phyloP scores from a whole-genome alignment of 768 basidiomycete species.

The Suillus subluteus region DNA sequence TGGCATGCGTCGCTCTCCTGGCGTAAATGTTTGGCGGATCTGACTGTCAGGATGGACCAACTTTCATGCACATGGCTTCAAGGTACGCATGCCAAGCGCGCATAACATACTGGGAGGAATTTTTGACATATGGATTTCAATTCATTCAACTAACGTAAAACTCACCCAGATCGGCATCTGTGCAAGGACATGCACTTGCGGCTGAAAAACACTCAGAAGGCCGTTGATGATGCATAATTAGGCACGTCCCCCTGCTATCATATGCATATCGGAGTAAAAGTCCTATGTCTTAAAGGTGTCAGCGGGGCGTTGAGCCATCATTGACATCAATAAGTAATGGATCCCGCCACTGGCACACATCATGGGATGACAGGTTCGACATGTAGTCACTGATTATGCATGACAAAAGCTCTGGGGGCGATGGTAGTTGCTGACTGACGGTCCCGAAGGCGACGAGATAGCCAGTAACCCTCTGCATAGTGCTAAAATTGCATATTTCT shows the following conservation, averaged over 20 bases:
- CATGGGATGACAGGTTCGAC: background rate
- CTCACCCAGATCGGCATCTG: background rate
- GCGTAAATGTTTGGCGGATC: background rate
- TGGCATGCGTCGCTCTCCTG: background rate
- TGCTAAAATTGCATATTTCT: background rate
- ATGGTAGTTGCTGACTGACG: background rate
- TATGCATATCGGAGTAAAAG: background rate
- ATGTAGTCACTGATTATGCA: background rate
- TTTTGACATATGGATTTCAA: background rate
- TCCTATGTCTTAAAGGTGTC: background rate
- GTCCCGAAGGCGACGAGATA: background rate
- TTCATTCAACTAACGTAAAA: constrained; percentile 4
- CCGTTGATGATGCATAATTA: background rate
- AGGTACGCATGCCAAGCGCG: background rate
- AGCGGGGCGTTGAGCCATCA: background rate
- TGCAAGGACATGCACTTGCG: background rate
- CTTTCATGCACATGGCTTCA: background rate
- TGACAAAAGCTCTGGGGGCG: background rate
- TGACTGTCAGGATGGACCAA: background rate
- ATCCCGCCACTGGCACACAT: background rate
- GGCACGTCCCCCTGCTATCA: background rate
- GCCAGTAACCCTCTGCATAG: background rate
- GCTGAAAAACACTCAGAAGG: background rate
- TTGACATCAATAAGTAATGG: background rate
- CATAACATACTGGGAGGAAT: background rate